Percentiles rank a stretch among this genome's conserved stretches.
These are phyloP conservation scores for Poa pratensis DNA, from an alignment of 176 grass and related monocot genomes.

Conservation along the genomic window DNA sequence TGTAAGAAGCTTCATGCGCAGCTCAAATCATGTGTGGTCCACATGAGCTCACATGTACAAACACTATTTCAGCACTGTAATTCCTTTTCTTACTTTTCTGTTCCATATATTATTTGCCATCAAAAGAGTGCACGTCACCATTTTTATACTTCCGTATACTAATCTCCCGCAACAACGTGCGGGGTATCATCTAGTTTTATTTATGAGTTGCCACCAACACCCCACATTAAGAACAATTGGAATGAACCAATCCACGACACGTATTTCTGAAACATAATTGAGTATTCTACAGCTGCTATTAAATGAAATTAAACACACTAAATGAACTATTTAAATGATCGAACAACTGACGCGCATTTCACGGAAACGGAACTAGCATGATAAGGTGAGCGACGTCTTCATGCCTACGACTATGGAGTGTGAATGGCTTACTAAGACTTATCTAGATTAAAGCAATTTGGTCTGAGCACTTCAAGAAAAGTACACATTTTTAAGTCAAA, in stretches of 20 bases:
- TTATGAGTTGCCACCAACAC: slow-evolving; percentile 28
- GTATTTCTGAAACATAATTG: not conserved
- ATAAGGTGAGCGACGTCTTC: not conserved
- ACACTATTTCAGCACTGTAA: no score
- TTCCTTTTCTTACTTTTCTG: no score
- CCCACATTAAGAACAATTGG: slow-evolving; percentile 6
- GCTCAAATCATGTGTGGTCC: no score
- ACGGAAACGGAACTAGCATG: not conserved
- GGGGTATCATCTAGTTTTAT: no score
- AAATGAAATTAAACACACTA: not conserved
- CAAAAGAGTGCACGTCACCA: no score
- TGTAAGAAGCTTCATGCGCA: no score
- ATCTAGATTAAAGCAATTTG: slow-evolving; percentile 16
- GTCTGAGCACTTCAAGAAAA: not conserved
- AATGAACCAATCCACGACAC: slow-evolving; percentile 21
- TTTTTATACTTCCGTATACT: no score
- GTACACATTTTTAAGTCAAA: not conserved
- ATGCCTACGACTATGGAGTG: not conserved
- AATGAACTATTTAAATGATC: not conserved
- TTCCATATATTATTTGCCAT: no score
- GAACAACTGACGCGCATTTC: slow-evolving; percentile 26
- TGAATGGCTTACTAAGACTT: not conserved
- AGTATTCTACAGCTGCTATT: slow-evolving; percentile 3
- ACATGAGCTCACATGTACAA: no score
- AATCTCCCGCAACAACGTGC: no score